Conservation (phyloP, 306 rosid species). For the Geum urbanum region DNA sequence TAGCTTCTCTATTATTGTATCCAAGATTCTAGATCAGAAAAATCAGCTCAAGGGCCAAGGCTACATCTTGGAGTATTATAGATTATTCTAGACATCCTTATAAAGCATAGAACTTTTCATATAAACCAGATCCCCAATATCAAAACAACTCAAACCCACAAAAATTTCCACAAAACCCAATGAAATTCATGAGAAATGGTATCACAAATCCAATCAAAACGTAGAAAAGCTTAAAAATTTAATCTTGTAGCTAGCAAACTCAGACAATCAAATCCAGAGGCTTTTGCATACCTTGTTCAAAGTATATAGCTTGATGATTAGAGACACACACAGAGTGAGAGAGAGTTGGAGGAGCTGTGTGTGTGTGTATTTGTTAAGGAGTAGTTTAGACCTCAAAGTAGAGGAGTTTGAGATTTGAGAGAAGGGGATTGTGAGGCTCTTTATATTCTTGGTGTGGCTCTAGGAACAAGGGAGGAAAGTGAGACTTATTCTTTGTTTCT, state of each 20-base stretch:
- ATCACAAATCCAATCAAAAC: neutral
- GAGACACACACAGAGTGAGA: neutral
- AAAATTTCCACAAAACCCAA: conserved; percentile 16
- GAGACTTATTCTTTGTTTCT: conserved; percentile 83
- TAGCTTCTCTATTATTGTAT: neutral
- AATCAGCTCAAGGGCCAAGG: neutral
- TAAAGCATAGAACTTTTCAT: conserved; percentile 2
- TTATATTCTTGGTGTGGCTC: conserved; percentile 22
- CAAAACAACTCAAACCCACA: conserved; percentile 33
- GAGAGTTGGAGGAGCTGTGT: neutral
- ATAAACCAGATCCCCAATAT: conserved; percentile 23
- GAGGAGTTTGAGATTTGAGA: conserved; percentile 29
- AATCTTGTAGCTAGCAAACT: neutral
- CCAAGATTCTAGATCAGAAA: neutral
- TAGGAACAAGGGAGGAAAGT: conserved; percentile 59
- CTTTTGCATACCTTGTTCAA: conserved; percentile 34
- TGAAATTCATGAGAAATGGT: conserved; percentile 4
- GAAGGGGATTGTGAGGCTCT: conserved; percentile 21
- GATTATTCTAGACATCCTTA: neutral
- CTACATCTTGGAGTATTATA: neutral
- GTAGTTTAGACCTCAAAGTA: conserved; percentile 39
- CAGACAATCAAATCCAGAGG: conserved; percentile 12
- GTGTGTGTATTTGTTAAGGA: neutral
- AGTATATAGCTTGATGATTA: neutral
- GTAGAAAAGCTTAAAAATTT: neutral